Evolutionary conservation across 495 filamentous ascomycete genomes (phyloP), one percentile per base, ranked within the genome.

Genomic region (Aspergillus olivimuriae): DNA sequence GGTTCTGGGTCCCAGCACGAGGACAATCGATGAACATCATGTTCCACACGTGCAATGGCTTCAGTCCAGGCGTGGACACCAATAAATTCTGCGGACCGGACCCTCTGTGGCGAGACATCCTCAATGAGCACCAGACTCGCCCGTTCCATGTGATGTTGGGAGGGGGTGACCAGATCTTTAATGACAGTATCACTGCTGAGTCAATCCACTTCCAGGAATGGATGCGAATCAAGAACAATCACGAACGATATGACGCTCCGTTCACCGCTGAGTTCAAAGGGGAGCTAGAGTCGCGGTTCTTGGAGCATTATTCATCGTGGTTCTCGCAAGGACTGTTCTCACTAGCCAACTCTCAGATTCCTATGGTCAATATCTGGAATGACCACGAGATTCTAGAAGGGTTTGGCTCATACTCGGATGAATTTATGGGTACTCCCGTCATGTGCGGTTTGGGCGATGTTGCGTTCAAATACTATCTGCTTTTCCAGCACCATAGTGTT

Each of bases 141-240:
- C 92, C 92, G 12, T 97, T 97, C 67, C 92, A 98, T 66, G 89
- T 95, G 30, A 97, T 98, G 94, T 78, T 98, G 50, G 94, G 92
- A 23, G 92, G 92, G 39, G 92, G 92, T 38, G 92, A 98, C 61
- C 92, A 98, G 60, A 83, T 98, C 48, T 98, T 96, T 65, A 97
- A 94, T 50, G 92, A 98, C 61, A 73, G 70, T 9, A 80, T 86
- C 24, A 84, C 87, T 61, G 70, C 76, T 15, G 74, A 96, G 30
- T 86, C 86, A 1, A 62, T 62, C 11, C 69, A 80, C 17, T 95
- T 96, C 70, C 73, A 77, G 40, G 76, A 86, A 39, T 98, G 92
- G 92, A 72, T 86, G 2, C 74, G 76, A 52, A 87, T 86, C 46
- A 90, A 85, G 66, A 89, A 89, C 52, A 75, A 81, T 1, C 66